Conservation (phyloP, 768 basidiomycete genomes). For the Rhizopogon rudus region DNA sequence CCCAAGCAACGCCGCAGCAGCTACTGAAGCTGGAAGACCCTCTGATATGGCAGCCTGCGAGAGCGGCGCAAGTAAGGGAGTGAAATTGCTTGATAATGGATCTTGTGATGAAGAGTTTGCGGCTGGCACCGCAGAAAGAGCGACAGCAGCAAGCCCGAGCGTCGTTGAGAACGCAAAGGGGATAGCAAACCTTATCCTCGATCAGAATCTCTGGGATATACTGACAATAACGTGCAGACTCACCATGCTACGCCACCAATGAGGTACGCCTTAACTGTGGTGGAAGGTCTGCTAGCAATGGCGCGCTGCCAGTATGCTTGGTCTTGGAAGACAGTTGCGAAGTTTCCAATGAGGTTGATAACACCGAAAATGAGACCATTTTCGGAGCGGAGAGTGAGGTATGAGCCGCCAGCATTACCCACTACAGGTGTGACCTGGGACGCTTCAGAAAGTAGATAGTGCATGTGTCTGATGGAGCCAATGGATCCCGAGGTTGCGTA, state of each 20-base stretch:
- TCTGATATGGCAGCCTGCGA: constrained; percentile 69
- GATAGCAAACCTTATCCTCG: constrained; percentile 61
- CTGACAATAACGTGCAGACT: constrained; percentile 8
- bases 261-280: constrained; percentile 88
- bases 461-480: constrained; percentile 74
- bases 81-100: constrained; percentile 48
- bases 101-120: constrained; percentile 19
- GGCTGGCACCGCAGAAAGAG: constrained; percentile 48
- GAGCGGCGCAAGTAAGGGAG: constrained; percentile 36
- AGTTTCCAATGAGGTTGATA: constrained; percentile 86
- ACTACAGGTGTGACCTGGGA: constrained; percentile 53
- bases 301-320: constrained; percentile 92
- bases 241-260: constrained; percentile 87
- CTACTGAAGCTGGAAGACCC: constrained; percentile 83
- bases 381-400: constrained; percentile 76
- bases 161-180: constrained; percentile 86
- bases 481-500: constrained; percentile 79
- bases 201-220: neutral
- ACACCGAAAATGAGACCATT: constrained; percentile 80
- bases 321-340: constrained; percentile 58
- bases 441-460: constrained; percentile 65
- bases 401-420: constrained; percentile 84
- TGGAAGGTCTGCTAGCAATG: constrained; percentile 78
- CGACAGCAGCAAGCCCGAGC: constrained; percentile 84
- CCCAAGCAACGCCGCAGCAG: constrained; percentile 78